Percentiles rank a stretch among this genome's conserved stretches.
Evolutionary conservation across 331 rosid species (phyloP).

Genomic region (Acacia pycnantha): DNA sequence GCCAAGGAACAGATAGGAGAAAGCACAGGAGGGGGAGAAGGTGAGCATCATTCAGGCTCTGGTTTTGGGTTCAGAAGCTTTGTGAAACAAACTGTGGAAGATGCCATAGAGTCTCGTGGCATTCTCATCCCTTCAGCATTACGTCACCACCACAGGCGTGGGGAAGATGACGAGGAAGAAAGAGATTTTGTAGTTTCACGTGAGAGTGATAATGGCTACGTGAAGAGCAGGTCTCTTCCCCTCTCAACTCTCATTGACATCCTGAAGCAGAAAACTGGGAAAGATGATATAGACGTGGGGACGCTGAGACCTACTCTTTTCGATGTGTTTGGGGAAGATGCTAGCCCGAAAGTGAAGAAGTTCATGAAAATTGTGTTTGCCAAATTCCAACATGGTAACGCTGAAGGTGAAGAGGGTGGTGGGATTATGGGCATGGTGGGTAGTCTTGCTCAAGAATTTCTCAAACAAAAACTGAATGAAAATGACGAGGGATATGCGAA

Average conservation of each 20-base stretch:
- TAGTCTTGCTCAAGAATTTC: conserved; percentile 59
- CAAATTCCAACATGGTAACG: conserved; percentile 43
- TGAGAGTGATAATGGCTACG: conserved; percentile 28
- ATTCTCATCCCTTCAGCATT: conserved; percentile 49
- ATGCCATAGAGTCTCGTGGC: conserved; percentile 48
- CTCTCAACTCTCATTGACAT: conserved; percentile 64
- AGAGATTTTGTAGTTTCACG: conserved; percentile 33
- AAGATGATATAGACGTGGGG: conserved; percentile 69
- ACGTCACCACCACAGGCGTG: conserved; percentile 30
- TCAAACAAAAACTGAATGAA: conserved; percentile 53
- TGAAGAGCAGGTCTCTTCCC: conserved; percentile 56
- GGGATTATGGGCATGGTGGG: conserved; percentile 63
- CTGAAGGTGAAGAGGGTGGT: conserved; percentile 35
- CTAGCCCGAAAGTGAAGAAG: conserved; percentile 83
- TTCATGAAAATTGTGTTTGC: conserved; percentile 55
- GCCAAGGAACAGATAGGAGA: conserved; percentile 84
- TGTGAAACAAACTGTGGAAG: conserved; percentile 40
- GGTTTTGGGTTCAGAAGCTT: conserved; percentile 48
- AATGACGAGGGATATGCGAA: conserved; percentile 42
- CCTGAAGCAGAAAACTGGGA: conserved; percentile 74
- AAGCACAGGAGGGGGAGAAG: conserved; percentile 48
- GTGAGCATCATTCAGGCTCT: conserved; percentile 19
- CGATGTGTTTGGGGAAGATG: conserved; percentile 66
- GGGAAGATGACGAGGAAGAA: conserved; percentile 20
- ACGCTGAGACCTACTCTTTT: conserved; percentile 70